Evolutionary conservation across 306 rosid genomes (phyloP), one percentile per base, ranked within the genome.

Genomic region (Cicer judaicum): DNA sequence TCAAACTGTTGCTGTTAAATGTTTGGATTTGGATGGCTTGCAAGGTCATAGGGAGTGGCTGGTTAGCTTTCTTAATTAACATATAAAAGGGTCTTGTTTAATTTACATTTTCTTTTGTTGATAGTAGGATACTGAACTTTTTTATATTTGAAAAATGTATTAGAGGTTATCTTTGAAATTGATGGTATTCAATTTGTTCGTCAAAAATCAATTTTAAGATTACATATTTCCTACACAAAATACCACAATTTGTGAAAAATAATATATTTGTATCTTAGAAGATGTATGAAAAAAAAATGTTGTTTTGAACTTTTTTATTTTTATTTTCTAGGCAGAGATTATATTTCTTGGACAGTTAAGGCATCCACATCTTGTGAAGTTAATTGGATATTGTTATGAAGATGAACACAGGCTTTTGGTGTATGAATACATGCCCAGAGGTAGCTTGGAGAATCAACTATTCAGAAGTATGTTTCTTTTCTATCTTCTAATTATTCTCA

Each of bases 41-140:
- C 98, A 93, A 79, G 98, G 98, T 76, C 92, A 93, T 44, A 91
- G 84, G 55, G 98, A 93, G 78, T 93, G 98, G 97, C 88, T 93
- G 97, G 98, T 93, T 75, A 80, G 84, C 29, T 75, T 80, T 84
- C 78, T 72, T 2, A 60, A 66, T 9, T 5, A 24, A 24, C 2
- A 21, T 21, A 21, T 21, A 21, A 21, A 21, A 21, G 29, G 29
- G 29, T 21, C 29, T 3, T 21, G 3, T 21, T 21, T 21, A 21
- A 21, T 21, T 21, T 3, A 21, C 29, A 1, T 21, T 21, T 21
- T 21, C 2, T 1, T 21, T 21, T 2, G 0, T 21, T 19, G 21
- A 19, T 19, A 19, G 1, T 0, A 18, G 19, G 19, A 18, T 18
- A 18, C 24, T 21, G 1, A 21, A 1, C 2, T 21, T 21, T 21